Percentiles rank a stretch among this genome's conserved stretches.
Evolutionary conservation across 371 early-diverging fungal genomes (phyloP).

Genomic region (Mucor lusitanicus): DNA sequence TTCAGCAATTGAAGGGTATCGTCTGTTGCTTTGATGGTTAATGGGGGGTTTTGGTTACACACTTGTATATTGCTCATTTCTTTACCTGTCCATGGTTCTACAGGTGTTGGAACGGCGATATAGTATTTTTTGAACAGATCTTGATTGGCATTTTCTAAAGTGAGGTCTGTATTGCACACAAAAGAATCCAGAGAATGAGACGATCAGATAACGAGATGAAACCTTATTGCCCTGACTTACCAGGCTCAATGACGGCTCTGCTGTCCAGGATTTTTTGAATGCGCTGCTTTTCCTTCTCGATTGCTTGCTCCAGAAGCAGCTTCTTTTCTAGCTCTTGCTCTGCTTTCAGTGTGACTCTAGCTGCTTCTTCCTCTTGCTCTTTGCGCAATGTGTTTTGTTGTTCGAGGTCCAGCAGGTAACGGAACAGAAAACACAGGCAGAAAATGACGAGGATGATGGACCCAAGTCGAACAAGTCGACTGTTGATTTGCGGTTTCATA

Average conservation of each 20-base stretch:
- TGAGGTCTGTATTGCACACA: slow-evolving; percentile 8
- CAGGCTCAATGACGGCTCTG: slow-evolving; percentile 26
- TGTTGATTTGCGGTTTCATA: slow-evolving; percentile 22
- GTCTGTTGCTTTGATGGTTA: not conserved
- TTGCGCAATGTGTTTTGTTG: slow-evolving; percentile 16
- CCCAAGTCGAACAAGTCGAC: slow-evolving; percentile 17
- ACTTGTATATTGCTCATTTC: not conserved
- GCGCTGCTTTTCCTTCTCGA: slow-evolving; percentile 17
- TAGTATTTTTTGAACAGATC: slow-evolving; percentile 20
- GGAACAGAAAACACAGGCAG: slow-evolving; percentile 15
- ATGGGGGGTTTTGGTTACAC: not conserved
- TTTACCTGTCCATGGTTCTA: slow-evolving; percentile 27
- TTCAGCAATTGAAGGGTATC: slow-evolving; percentile 17
- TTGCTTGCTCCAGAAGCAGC: not conserved
- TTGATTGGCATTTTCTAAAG: slow-evolving; percentile 15
- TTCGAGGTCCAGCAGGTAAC: slow-evolving; percentile 18
- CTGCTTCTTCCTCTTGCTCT: slow-evolving; percentile 20
- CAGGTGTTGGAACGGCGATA: slow-evolving; percentile 24
- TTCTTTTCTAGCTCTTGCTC: slow-evolving; percentile 14
- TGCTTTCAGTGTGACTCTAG: not conserved
- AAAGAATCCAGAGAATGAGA: not conserved
- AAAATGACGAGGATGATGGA: slow-evolving; percentile 15
- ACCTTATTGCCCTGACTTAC: slow-evolving; percentile 3
- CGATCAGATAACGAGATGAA: not conserved
- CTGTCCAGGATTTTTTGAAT: slow-evolving; percentile 7